Base-by-base conservation (phyloP, 2,329 filamentous ascomycete genomes). In the Metarhizium guizhouense region DNA sequence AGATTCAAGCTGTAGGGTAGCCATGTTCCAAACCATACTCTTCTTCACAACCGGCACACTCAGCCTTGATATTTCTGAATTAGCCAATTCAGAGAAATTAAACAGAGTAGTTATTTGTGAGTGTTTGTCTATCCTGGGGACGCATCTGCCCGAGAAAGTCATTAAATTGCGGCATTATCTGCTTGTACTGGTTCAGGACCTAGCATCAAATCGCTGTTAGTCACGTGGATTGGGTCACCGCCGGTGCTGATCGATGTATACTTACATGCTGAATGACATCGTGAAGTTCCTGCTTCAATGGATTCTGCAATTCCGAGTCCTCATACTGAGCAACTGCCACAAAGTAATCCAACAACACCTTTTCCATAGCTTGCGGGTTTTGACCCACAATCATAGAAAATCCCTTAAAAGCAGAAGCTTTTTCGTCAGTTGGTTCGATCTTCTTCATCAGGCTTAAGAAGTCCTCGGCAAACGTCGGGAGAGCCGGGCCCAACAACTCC, bases 361-460 rank as follows among this genome's bases (percentile, higher is more conserved):
- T 86, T 72, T 97, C 94, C 83, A 99, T 93, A 2, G 91, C 90
- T 67, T 91, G 83, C 0, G 94, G 94, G 65, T 97, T 97, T 66
- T 85, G 83, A 59, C 88, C 81, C 3, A 97, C 88, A 51, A 95
- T 81, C 62, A 87, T 80, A 54, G 89, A 88, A 73, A 99, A 96
- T 0, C 94, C 94, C 64, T 90, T 85, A 69, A 97, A 90, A 0
- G 94, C 93, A 30, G 92, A 92, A 1, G 88, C 90, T 74, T 99
- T 99, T 72, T 99, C 94, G 58, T 95, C 89, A 2, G 90, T 93
- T 65, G 89, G 86, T 53, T 90, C 87, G 36, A 97, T 87, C 60
- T 90, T 88, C 58, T 84, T 82, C 81, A 99, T 95, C 3, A 86
- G 84, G 53, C 77, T 79, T 54, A 99, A 73, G 74, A 96, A 97